A percentile compares a stretch with the other conserved stretches of the same genome.
Conservation (phyloP, 2,329 filamentous ascomycete species). For the Huntiella omanensis region DNA sequence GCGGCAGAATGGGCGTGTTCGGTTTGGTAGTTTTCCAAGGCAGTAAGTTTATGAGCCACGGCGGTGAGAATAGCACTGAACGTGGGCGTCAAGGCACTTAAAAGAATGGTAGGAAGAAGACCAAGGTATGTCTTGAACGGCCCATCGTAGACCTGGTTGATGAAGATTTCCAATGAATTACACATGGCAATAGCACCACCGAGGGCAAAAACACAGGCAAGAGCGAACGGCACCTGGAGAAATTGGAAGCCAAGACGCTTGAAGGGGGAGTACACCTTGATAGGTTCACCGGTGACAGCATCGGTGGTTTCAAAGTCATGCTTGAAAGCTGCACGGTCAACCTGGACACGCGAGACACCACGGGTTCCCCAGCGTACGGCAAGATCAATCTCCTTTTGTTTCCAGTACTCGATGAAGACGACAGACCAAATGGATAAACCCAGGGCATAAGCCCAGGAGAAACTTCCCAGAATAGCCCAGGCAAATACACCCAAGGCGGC, state of each 20-base stretch:
- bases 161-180: constrained; percentile 89
- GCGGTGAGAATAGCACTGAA: constrained; percentile 57
- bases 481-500: constrained; percentile 57
- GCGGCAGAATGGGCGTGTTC: constrained; percentile 65
- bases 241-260: constrained; percentile 62
- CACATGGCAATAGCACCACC: constrained; percentile 69
- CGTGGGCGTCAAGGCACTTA: constrained; percentile 66
- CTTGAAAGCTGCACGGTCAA: constrained; percentile 56
- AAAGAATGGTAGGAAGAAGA: constrained; percentile 72
- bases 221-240: constrained; percentile 67
- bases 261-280: constrained; percentile 55
- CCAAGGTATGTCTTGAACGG: constrained; percentile 69
- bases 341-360: constrained; percentile 65
- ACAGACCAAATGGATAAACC: constrained; percentile 72
- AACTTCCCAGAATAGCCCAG: constrained; percentile 71
- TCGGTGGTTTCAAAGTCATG: constrained; percentile 64
- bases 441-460: constrained; percentile 63
- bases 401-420: constrained; percentile 90
- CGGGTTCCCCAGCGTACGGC: constrained; percentile 77
- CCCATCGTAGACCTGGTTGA: constrained; percentile 81
- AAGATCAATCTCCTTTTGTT: constrained; percentile 75
- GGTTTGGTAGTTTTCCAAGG: constrained; percentile 85
- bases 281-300: constrained; percentile 60
- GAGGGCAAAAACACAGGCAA: constrained; percentile 51
- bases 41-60: constrained; percentile 58